Percentiles rank a stretch among this genome's conserved stretches.
These are phyloP conservation scores for Yarrowia divulgata DNA, from an alignment of 805 yeast genomes.

Conservation along the genomic window DNA sequence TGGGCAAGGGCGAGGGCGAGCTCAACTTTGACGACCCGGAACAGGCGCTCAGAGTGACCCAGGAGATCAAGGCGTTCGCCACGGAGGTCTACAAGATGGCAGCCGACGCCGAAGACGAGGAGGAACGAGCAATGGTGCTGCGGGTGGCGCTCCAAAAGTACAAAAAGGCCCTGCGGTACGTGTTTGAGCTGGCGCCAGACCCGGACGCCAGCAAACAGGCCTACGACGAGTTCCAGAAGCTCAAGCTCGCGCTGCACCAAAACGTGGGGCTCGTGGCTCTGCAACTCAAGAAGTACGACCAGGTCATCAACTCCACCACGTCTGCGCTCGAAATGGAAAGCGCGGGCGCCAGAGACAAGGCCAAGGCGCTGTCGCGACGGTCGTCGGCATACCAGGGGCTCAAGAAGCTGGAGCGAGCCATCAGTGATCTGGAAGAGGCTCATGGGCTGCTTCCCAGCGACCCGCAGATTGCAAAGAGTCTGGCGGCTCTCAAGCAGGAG, in stretches of 20 bases:
- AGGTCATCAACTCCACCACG: slow-evolving; percentile 65
- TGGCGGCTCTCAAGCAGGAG: slow-evolving; percentile 62
- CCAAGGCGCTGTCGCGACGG: slow-evolving; percentile 87
- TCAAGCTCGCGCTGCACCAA: slow-evolving; percentile 69
- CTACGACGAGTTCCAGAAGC: slow-evolving; percentile 59
- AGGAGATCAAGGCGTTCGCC: slow-evolving; percentile 27
- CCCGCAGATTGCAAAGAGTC: slow-evolving; percentile 70
- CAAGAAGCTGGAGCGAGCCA: slow-evolving; percentile 75
- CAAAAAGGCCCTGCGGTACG: slow-evolving; percentile 71
- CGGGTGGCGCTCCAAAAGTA: slow-evolving; percentile 68
- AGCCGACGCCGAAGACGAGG: background rate
- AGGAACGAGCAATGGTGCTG: slow-evolving; percentile 7
- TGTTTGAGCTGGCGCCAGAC: slow-evolving; percentile 76
- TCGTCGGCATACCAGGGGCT: slow-evolving; percentile 72
- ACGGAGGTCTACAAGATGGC: slow-evolving; percentile 35
- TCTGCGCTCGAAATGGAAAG: slow-evolving; percentile 69
- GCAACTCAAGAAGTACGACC: slow-evolving; percentile 63
- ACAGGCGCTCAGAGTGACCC: background rate
- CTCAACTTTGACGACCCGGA: slow-evolving; percentile 29
- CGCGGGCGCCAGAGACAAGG: slow-evolving; percentile 69
- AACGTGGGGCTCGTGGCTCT: slow-evolving; percentile 78
- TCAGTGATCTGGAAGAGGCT: slow-evolving; percentile 71
- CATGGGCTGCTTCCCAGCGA: slow-evolving; percentile 70
- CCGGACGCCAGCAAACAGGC: slow-evolving; percentile 51
- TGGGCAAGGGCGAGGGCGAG: slow-evolving; percentile 26